phyloP scores from a whole-genome alignment of 371 early-diverging fungal genomes.

The Encephalitozoon intestinalis region DNA sequence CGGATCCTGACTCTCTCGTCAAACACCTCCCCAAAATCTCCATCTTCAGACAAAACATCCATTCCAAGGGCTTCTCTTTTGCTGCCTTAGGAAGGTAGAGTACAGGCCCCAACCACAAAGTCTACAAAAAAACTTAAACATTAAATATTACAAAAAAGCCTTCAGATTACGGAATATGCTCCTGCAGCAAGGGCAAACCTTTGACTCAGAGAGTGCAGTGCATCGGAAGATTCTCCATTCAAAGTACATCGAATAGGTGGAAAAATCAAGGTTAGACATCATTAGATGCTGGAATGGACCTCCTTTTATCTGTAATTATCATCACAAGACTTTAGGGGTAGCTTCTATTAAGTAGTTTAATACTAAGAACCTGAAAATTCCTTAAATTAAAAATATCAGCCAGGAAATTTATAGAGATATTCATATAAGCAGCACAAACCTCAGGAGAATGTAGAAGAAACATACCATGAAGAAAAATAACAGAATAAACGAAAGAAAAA shows the following conservation, averaged over 20 bases:
- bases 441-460: background rate
- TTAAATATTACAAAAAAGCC: background rate
- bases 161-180: constrained; percentile 8
- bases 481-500: background rate
- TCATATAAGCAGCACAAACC: background rate
- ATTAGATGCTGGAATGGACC: constrained; percentile 1
- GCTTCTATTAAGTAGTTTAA: background rate
- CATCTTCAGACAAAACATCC: background rate
- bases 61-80: background rate
- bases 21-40: background rate
- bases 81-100: background rate
- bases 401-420: background rate
- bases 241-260: background rate
- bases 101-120: background rate
- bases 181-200: constrained; percentile 8
- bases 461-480: background rate
- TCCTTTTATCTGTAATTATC: constrained; percentile 11
- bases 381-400: background rate
- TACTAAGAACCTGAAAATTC: background rate
- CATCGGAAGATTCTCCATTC: constrained; percentile 4
- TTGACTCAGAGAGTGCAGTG: constrained; percentile 4
- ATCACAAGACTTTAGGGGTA: background rate
- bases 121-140: background rate
- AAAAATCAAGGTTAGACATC: constrained; percentile 12
- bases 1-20: background rate